phyloP scores from a whole-genome alignment of 139 green algal species.

The Haematococcus sp. region DNA sequence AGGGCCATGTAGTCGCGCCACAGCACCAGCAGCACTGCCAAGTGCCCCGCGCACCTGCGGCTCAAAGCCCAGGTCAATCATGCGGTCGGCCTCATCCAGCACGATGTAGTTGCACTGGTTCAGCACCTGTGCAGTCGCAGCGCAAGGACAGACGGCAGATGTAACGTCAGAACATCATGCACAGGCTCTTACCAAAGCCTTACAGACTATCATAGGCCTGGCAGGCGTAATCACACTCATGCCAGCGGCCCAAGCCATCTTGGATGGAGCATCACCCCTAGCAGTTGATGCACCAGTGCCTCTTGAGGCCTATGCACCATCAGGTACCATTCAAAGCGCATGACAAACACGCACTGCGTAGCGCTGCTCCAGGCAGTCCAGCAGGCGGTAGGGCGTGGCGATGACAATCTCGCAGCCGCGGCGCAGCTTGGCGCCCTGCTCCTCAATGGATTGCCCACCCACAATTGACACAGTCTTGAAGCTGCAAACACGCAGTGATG shows the following conservation, averaged over 20 bases:
- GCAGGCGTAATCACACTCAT: too few species aligned
- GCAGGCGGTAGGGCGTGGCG: conserved; percentile 91
- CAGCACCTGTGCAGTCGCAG: too few species aligned
- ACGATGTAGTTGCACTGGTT: conserved; percentile 99
- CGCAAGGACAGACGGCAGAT: not conserved
- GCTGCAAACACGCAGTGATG: not conserved
- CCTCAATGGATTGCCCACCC: conserved; percentile 94
- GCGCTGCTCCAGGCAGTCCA: conserved; percentile 91
- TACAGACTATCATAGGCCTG: too few species aligned
- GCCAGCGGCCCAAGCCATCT: too few species aligned
- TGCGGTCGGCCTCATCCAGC: conserved; percentile 97
- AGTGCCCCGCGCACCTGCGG: conserved; percentile 66
- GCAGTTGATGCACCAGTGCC: too few species aligned
- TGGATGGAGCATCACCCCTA: too few species aligned
- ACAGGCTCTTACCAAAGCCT: too few species aligned
- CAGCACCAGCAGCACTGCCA: conserved; percentile 2
- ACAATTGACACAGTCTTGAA: conserved; percentile 76
- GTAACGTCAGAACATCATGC: not conserved
- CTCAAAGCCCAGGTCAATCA: conserved; percentile 99
- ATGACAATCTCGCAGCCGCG: conserved; percentile 95
- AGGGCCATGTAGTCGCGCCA: not conserved
- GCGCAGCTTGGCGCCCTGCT: conserved; percentile 82
- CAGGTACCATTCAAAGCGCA: not conserved
- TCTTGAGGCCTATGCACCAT: too few species aligned
- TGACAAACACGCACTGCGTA: conserved; percentile 75